Evolutionary conservation across 2,329 filamentous ascomycete genomes (phyloP), one percentile per base, ranked within the genome.

Genomic region (Cercospora nicotianae): DNA sequence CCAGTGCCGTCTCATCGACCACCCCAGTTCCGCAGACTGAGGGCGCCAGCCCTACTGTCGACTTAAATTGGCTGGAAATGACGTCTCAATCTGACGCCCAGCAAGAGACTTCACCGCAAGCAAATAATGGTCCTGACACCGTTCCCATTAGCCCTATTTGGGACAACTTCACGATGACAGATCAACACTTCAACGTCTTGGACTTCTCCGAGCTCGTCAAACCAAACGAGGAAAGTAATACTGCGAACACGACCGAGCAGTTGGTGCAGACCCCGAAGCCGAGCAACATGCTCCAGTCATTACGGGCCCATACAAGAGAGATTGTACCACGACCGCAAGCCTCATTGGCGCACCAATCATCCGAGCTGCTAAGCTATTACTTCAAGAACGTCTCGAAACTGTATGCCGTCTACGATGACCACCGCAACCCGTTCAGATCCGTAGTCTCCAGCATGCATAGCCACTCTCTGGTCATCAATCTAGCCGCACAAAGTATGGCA

Each of bases 401-500:
- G 33, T 72, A 72, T 36, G 67, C 71, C 13, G 65, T 68, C 28
- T 72, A 70, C 60, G 71, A 72, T 42, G 67, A 64, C 28, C 60
- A 66, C 20, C 61, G 61, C 48, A 72, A 72, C 33, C 69, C 69
- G 5, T 72, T 72, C 58, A 64, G 71, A 45, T 68, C 67, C 2
- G 69, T 69, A n/a, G 71, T 72, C 6, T 71, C 69, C 10, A 67
- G 60, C 16, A 65, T 68, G 31, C 69, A 70, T 45, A 69, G 63
- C 51, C 67, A 72, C 48, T 72, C 71, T 3, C 61, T 69, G 20
- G 66, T 67, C 30, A 70, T 72, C 33, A 71, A 68, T 53, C 55
- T 72, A 12, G 71, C 71, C 9, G 71, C 71, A 3, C 71, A 72
- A 45, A 67, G 66, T 42, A 72, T 72, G 71, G 74, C 74, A n/a